A percentile compares a stretch with the other conserved stretches of the same genome.
Conservation (phyloP, 495 filamentous ascomycete species). For the Penicillium soppii region DNA sequence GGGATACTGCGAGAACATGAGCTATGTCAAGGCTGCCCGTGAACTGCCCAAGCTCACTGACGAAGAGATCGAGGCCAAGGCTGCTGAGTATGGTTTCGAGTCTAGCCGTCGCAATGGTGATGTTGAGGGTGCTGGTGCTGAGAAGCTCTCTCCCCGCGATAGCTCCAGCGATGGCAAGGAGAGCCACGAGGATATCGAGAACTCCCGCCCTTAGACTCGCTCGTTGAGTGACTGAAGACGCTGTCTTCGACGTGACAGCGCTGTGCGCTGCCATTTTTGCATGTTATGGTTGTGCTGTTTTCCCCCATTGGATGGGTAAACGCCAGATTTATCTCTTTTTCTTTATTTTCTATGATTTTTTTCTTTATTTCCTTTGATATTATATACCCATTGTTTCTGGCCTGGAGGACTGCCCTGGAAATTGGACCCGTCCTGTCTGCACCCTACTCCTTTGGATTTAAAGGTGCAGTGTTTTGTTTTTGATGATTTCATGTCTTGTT, state of each 20-base stretch:
- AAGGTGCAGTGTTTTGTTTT: conserved; percentile 7
- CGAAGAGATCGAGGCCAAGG: conserved; percentile 63
- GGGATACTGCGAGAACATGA: conserved; percentile 71
- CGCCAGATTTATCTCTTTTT: conserved; percentile 1
- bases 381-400: conserved; percentile 20
- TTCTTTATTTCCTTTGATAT: conserved; percentile 3
- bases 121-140: conserved; percentile 29
- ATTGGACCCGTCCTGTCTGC: neutral
- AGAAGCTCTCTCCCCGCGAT: conserved; percentile 24
- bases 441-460: neutral
- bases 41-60: conserved; percentile 67
- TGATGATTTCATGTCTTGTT: conserved; percentile 16
- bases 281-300: conserved; percentile 7
- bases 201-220: neutral
- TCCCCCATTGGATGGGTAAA: conserved; percentile 5
- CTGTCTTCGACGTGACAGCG: conserved; percentile 10
- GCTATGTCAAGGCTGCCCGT: conserved; percentile 67
- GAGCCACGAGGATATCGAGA: neutral
- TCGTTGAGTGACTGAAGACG: neutral
- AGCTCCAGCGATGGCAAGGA: conserved; percentile 9
- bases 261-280: conserved; percentile 16
- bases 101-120: conserved; percentile 16
- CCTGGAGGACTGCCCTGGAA: neutral
- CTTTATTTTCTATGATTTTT: neutral
- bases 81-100: conserved; percentile 59